These are phyloP conservation scores for Alternaria arbusti DNA, from an alignment of 2,329 filamentous ascomycete genomes.

Conservation along the genomic window DNA sequence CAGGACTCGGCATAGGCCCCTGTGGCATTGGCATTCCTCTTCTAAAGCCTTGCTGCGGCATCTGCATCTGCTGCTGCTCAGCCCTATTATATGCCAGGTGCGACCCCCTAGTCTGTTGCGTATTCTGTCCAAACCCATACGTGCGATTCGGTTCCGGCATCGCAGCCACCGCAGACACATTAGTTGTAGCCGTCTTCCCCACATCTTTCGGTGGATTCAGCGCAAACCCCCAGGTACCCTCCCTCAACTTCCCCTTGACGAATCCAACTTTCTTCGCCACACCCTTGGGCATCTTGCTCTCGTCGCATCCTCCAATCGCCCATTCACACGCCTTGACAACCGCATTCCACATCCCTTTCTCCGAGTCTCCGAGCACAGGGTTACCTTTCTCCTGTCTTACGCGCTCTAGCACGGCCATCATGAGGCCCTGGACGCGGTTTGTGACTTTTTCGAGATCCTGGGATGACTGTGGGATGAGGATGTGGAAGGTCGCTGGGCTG, in stretches of 20 bases:
- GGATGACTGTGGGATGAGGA: conserved; percentile 25
- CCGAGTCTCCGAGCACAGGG: conserved; percentile 18
- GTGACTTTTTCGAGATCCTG: conserved; percentile 28
- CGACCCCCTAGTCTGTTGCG: conserved; percentile 1
- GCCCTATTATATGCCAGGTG: not conserved
- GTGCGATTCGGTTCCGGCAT: conserved; percentile 6
- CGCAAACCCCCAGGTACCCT: conserved; percentile 32
- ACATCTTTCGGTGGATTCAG: conserved; percentile 1
- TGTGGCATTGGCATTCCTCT: not conserved
- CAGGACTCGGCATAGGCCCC: not conserved
- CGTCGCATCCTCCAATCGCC: conserved; percentile 30
- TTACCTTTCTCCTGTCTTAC: conserved; percentile 31
- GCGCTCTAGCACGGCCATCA: conserved; percentile 41
- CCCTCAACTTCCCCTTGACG: conserved; percentile 30
- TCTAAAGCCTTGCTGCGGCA: not conserved
- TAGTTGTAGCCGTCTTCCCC: not conserved
- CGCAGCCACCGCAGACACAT: not conserved
- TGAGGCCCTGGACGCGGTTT: conserved; percentile 33
- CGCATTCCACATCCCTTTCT: conserved; percentile 32
- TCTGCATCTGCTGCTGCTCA: conserved; percentile 4
- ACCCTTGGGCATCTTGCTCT: conserved; percentile 33
- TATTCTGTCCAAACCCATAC: conserved; percentile 14
- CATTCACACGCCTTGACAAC: conserved; percentile 31
- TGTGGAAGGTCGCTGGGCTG: conserved; percentile 23
- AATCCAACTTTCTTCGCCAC: conserved; percentile 34